phyloP scores from a whole-genome alignment of 495 filamentous ascomycete species.

The Penicillium canariense region DNA sequence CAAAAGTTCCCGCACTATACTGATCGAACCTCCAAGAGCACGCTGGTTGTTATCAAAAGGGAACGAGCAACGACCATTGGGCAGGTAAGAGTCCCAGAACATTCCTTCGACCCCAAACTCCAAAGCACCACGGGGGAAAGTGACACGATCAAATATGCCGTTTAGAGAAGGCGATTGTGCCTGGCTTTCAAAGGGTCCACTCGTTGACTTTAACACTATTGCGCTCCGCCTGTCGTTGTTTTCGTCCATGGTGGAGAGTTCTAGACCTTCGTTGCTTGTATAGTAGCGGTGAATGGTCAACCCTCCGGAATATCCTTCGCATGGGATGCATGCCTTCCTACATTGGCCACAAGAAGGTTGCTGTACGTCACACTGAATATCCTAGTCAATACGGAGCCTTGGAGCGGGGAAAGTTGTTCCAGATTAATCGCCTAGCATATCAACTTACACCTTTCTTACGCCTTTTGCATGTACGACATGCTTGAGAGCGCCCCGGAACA shows the following conservation, averaged over 20 bases:
- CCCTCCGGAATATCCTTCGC: constrained; percentile 1
- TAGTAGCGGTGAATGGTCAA: constrained; percentile 2
- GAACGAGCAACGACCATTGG: not conserved
- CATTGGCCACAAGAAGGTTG: constrained; percentile 10
- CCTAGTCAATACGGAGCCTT: not conserved
- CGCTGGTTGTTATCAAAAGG: not conserved
- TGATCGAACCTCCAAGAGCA: constrained; percentile 9
- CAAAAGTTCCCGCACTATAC: constrained; percentile 2
- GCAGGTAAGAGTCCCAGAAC: constrained; percentile 4
- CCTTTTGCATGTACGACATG: constrained; percentile 9
- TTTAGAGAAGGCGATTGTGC: not conserved
- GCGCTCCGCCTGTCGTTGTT: not conserved
- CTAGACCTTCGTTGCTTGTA: not conserved
- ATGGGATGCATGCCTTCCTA: constrained; percentile 9
- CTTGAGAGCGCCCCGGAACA: constrained; percentile 10
- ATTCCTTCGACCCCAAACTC: not conserved
- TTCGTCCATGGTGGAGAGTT: not conserved
- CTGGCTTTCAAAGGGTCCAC: not conserved
- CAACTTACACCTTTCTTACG: constrained; percentile 16
- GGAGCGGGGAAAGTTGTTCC: not conserved
- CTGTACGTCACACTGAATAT: constrained; percentile 5
- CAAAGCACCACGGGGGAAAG: not conserved
- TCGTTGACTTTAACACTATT: not conserved
- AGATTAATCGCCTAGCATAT: not conserved
- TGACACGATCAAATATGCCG: not conserved